These are phyloP conservation scores for Amanita molliuscula DNA, from an alignment of 768 basidiomycete genomes.

Conservation along the genomic window DNA sequence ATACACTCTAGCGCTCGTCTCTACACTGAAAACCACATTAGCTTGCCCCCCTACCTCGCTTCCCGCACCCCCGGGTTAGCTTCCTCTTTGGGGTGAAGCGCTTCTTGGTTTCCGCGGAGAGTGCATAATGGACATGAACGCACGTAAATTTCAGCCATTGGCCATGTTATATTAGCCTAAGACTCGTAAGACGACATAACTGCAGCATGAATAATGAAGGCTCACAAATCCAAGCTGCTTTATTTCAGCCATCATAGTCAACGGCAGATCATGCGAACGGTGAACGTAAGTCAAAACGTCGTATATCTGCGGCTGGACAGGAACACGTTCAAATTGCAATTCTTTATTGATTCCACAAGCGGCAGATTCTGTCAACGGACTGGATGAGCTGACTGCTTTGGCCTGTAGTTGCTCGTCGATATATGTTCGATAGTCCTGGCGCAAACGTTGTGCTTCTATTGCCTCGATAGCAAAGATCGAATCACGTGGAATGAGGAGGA, in stretches of 20 bases:
- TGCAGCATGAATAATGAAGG: constrained; percentile 6
- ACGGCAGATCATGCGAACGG: constrained; percentile 42
- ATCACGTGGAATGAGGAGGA: constrained; percentile 53
- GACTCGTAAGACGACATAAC: constrained; percentile 2
- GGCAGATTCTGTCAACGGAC: constrained; percentile 8
- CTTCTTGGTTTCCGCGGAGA: constrained; percentile 12
- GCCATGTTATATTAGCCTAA: constrained; percentile 61
- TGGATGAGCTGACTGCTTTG: background rate
- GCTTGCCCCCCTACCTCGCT: background rate
- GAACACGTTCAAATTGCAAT: constrained; percentile 49
- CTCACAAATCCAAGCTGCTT: constrained; percentile 52
- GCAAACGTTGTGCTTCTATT: constrained; percentile 39
- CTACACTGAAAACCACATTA: background rate
- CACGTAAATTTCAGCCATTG: constrained; percentile 61
- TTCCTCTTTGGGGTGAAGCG: background rate
- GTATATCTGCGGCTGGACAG: constrained; percentile 58
- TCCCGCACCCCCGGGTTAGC: background rate
- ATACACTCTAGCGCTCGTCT: background rate
- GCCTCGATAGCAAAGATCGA: constrained; percentile 40
- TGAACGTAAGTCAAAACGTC: constrained; percentile 62
- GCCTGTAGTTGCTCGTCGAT: constrained; percentile 13
- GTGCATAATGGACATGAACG: constrained; percentile 46
- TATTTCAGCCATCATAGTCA: constrained; percentile 45
- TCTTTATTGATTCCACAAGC: constrained; percentile 9
- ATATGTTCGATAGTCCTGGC: constrained; percentile 33